Evolutionary conservation across 345 rosid species (phyloP).

Genomic region (Acer saccharum): DNA sequence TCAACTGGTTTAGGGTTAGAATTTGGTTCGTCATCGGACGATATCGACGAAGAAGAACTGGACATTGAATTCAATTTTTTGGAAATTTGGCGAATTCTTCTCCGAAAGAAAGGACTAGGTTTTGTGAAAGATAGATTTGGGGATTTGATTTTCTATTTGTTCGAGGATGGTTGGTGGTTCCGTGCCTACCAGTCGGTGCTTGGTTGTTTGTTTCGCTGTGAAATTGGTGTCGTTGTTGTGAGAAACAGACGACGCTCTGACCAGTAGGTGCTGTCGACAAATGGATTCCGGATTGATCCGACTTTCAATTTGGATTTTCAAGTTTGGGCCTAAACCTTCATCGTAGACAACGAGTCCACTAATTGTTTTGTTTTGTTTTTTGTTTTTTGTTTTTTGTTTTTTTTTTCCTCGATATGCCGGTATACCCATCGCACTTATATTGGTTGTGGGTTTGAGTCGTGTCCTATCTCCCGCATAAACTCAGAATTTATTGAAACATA

Average conservation of each 20-base stretch:
- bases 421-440: too few relatives aligned
- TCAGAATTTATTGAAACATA: too few relatives aligned
- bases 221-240: not conserved
- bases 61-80: conserved; percentile 15
- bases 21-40: conserved; percentile 23
- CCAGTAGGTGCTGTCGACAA: conserved; percentile 10
- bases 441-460: too few relatives aligned
- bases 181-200: conserved; percentile 13
- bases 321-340: not conserved
- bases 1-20: conserved; percentile 17
- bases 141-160: not conserved
- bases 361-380: too few relatives aligned
- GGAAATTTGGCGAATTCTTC: not conserved
- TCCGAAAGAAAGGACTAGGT: not conserved
- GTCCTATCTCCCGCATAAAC: too few relatives aligned
- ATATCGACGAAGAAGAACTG: conserved; percentile 14
- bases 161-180: not conserved
- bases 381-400: too few relatives aligned
- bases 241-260: conserved; percentile 14
- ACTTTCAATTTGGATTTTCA: not conserved
- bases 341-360: too few relatives aligned
- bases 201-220: conserved; percentile 1
- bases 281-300: not conserved
- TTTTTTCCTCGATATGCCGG: too few relatives aligned
- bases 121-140: not conserved